Evolutionary conservation across 1,284 basidiomycete species (phyloP), one percentile per base, ranked within the genome.

Genomic region (Sporisorium reilianum): DNA sequence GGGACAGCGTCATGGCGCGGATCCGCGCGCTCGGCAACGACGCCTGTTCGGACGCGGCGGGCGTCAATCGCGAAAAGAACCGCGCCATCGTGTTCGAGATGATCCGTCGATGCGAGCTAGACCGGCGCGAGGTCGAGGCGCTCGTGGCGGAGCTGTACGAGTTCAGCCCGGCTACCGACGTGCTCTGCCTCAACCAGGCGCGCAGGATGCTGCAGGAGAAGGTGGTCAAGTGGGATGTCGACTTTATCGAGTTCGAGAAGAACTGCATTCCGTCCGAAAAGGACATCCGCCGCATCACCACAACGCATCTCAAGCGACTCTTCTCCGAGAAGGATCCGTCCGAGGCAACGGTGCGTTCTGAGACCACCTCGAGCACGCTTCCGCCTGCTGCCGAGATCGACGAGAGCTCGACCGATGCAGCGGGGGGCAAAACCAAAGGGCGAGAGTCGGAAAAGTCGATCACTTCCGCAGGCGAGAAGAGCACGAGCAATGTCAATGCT

Each of bases 191-290:
- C 64, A 98, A 96, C 77, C 89, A 90, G 64, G 93, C 96, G 8
- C 90, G 95, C 50, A 90, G 93, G 4, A 90, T 91, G 62, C 88
- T 95, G 44, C 95, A 97, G 86, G 94, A 97, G 81, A 93, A 92
- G 85, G 94, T 97, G 55, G 94, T 97, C n/a, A 92, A 92, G 44
- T 98, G 95, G 93, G 95, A 97, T 82, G 89, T 89, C 63, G 92
- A 94, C 80, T 93, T 95, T 80, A 91, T 84, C 42, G 80, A 88
- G 70, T 87, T 82, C 80, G 87, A 86, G 63, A 79, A 80, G 55
- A 78, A 80, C 34, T 71, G 66, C 57, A 77, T 86, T 90, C 62
- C 91, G 1, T 75, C 80, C 23, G 85, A 85, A 45, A 82, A 84
- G 45, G 86, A 86, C 57, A 76, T 84, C 26, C 84, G 85, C 14